Base-by-base conservation (phyloP, 129 eudicot species). In the Lactuca sativa region DNA sequence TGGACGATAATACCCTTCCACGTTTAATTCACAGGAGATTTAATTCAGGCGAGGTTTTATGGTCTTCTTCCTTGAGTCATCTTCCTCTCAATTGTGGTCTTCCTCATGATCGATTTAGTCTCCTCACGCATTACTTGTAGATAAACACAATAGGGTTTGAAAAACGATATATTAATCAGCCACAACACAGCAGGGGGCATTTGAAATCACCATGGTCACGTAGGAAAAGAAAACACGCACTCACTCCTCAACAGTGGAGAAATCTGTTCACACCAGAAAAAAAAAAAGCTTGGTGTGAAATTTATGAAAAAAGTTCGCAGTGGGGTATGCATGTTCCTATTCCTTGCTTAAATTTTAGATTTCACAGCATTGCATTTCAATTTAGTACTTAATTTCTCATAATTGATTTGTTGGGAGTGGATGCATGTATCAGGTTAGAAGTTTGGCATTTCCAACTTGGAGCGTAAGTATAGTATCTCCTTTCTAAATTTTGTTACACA, bases 371-470 rank as follows among this genome's bases (percentile, higher is more conserved):
- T 48, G 34, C 11, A 25, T 17, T 0, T 41, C 6, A 51, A 10
- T 4, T 15, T 38, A 53, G 10, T 58, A 37, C 30, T 10, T 79
- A 47, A 10, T 17, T 73, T 59, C 57, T 57, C 32, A 9, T 70
- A 56, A 17, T 47, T 60, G 11, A 60, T 17, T 30, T 79, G 78
- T 64, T 86, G 96, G 96, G 96, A 40, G 86, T 92, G 82, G 91
- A 92, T 84, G 86, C 96, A 40, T 84, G 78, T 79, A 81, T 92
- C 64, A 81, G 96, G 82, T 84, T 88, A 54, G 96, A 92, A 81
- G 98, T 92, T 70, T 92, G 98, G 98, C 96, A 95, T 49, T 92
- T 92, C 78, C 90, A 89, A 60, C 98, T 92, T 71, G 96, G 98
- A 83, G 95, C 86, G 98, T 92, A 89, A 86, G 98, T 69, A 58